Evolutionary conservation across 1,284 basidiomycete genomes (phyloP), one percentile per base, ranked within the genome.

Genomic region (Fomitopsis palustris): DNA sequence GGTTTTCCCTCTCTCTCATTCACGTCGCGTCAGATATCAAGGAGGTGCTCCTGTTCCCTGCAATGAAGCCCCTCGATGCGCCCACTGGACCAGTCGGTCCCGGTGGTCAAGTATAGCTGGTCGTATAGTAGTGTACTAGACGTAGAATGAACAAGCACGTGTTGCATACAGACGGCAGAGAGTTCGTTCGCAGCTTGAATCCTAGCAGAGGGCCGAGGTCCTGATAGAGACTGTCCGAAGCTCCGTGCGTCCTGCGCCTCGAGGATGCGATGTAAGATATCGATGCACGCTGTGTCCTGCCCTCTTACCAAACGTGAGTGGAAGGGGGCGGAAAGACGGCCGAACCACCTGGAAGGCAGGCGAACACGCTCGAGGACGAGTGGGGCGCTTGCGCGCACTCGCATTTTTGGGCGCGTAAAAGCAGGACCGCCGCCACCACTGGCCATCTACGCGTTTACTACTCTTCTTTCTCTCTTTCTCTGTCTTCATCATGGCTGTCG

Each of bases 21-120:
- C 64, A 58, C 55, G 59, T 57, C 45, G 61, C 67, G 29, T 53
- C 69, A 92, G 91, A 92, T 68, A 94, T 94, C 81, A 95, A 95
- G 82, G 93, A 94, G 72, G 92, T 95, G 23, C 74, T 95, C 8
- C 75, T 93, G 39, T 95, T 95, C 89, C 93, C 92, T 31, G 92
- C 93, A 1, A 95, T 94, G 90, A 93, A 93, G 81, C 92, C 93
- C 9, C 72, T 84, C 43, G 86, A 87, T 59, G 81, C 77, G 2
- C 68, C 70, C 2, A 58, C 68, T 8, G 67, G 66, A 8, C 56
- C 66, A 14, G 69, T 69, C 27, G 71, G 73, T 17, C 71, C 74
- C 16, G 61, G 66, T 31, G 73, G 69, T 12, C 73, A 76, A 62
- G 59, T 72, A 27, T 74, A 71, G 65, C 51, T 21, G 45, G 25